phyloP scores from a whole-genome alignment of 2,329 filamentous ascomycete genomes.

The Plenodomus lindquistii region DNA sequence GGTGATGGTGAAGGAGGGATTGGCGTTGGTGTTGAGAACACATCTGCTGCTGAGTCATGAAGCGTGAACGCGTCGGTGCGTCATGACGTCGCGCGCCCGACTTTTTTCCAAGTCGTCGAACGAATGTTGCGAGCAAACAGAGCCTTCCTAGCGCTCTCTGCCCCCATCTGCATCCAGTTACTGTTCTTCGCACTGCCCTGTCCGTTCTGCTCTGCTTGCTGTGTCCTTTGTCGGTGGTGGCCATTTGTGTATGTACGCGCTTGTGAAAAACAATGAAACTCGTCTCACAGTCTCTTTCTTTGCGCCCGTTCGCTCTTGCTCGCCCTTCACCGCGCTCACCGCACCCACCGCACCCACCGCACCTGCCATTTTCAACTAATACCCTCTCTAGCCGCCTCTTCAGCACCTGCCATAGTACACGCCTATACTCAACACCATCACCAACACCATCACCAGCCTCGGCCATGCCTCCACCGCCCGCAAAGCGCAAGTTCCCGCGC shows the following conservation, averaged over 20 bases:
- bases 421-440: slow-evolving; percentile 1
- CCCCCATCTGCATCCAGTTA: neutral
- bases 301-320: slow-evolving; percentile 22
- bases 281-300: slow-evolving; percentile 25
- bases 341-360: too few relatives aligned
- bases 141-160: neutral
- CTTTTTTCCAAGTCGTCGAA: neutral
- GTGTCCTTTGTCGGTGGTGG: slow-evolving; percentile 10
- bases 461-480: slow-evolving; percentile 25
- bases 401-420: slow-evolving; percentile 17
- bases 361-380: slow-evolving; percentile 25
- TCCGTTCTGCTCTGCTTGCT: slow-evolving; percentile 5
- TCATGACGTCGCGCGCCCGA: neutral
- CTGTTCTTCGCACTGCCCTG: neutral
- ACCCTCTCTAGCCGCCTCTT: slow-evolving; percentile 9
- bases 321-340: slow-evolving; percentile 8
- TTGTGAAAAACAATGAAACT: slow-evolving; percentile 28
- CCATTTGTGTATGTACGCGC: slow-evolving; percentile 25
- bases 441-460: slow-evolving; percentile 2
- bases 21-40: too few relatives aligned
- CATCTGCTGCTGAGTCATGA: neutral
- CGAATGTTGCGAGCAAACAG: neutral
- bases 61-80: neutral
- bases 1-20: too few relatives aligned
- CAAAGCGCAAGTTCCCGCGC: slow-evolving; percentile 31